Percentiles rank a stretch among this genome's conserved stretches.
These are phyloP conservation scores for Xylaria bambusicola DNA, from an alignment of 495 filamentous ascomycete species.

Conservation along the genomic window DNA sequence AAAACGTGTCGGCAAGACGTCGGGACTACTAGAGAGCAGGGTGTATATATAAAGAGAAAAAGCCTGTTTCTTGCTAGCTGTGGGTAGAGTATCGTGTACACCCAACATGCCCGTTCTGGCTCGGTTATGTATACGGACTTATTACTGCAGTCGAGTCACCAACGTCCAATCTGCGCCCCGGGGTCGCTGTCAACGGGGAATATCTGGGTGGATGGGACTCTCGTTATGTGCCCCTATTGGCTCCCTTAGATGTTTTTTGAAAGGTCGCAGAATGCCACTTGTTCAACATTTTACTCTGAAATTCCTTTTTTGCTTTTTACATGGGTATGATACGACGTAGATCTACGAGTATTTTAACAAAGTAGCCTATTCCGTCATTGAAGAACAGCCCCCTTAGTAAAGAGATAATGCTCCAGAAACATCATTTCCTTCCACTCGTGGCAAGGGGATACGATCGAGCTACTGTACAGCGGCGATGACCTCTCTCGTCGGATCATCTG, in stretches of 20 bases:
- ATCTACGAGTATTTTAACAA: background rate
- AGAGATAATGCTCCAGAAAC: background rate
- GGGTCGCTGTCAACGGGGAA: slow-evolving; percentile 2
- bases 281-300: background rate
- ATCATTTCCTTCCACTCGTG: background rate
- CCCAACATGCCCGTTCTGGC: slow-evolving; percentile 11
- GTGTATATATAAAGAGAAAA: slow-evolving; percentile 10
- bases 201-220: background rate
- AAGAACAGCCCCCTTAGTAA: background rate
- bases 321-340: slow-evolving; percentile 1
- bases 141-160: background rate
- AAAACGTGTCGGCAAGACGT: background rate
- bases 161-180: background rate
- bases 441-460: background rate
- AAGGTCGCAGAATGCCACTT: background rate
- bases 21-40: background rate
- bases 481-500: background rate
- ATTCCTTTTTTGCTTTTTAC: background rate
- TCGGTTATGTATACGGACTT: slow-evolving; percentile 12
- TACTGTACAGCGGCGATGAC: background rate
- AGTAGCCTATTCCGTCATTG: background rate
- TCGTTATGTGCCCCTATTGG: slow-evolving; percentile 10
- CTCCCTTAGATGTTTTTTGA: background rate
- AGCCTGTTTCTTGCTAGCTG: background rate
- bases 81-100: background rate